Conservation (phyloP, 2,329 filamentous ascomycete genomes). For the Xylariaceae sp. region DNA sequence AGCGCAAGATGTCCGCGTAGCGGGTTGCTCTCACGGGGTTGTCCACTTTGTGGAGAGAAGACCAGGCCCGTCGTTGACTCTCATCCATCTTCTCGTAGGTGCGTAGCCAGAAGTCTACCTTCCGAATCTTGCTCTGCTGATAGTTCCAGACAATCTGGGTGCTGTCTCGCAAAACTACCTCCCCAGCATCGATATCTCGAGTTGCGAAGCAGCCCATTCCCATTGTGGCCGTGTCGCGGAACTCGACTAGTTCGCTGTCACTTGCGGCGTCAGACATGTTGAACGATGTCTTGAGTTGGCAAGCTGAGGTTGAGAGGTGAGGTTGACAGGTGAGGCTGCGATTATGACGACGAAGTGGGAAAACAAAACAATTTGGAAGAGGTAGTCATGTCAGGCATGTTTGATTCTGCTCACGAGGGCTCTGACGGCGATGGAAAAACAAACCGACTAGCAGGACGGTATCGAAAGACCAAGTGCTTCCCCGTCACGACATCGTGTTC, state of each 20-base stretch:
- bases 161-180: constrained; percentile 3
- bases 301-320: too few relatives aligned
- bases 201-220: constrained; percentile 13
- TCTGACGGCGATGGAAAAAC: too few relatives aligned
- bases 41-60: neutral
- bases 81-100: constrained; percentile 1
- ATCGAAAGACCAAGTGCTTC: too few relatives aligned
- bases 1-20: neutral
- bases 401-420: too few relatives aligned
- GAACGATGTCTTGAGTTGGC: neutral
- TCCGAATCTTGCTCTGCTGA: neutral
- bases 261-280: neutral
- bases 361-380: too few relatives aligned
- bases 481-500: too few relatives aligned
- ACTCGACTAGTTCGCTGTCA: constrained; percentile 1
- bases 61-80: neutral
- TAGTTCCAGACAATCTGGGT: constrained; percentile 1
- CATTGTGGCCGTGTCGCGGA: constrained; percentile 4
- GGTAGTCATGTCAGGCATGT: too few relatives aligned
- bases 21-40: neutral
- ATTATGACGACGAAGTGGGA: too few relatives aligned
- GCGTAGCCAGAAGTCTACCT: neutral
- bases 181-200: constrained; percentile 14
- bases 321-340: too few relatives aligned
- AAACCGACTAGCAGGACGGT: too few relatives aligned